Evolutionary conservation across 176 grass and related monocot species (phyloP).

Genomic region (Oryza meyeriana): DNA sequence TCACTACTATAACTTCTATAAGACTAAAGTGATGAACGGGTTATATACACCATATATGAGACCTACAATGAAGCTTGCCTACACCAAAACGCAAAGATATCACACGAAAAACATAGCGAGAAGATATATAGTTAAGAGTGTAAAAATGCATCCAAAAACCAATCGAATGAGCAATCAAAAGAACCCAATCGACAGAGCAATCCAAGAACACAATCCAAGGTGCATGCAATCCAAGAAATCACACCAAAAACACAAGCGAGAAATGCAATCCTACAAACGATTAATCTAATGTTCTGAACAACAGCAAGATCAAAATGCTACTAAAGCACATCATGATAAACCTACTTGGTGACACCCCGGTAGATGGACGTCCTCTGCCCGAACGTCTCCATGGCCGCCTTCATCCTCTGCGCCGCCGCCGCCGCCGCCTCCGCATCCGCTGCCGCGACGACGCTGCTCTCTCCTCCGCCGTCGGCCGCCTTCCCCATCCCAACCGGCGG

Average conservation of each 20-base stretch:
- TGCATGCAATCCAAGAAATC: not conserved
- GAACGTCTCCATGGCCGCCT: conserved; percentile 57
- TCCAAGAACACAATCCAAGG: not conserved
- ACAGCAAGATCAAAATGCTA: too few relatives aligned
- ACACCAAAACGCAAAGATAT: not conserved
- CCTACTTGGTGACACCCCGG: conserved; percentile 68
- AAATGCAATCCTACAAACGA: not conserved
- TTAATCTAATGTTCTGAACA: not conserved
- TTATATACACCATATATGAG: too few relatives aligned
- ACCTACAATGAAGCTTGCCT: not conserved
- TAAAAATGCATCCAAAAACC: not conserved
- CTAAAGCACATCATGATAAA: not conserved
- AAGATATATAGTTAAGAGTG: not conserved
- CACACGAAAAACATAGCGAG: not conserved
- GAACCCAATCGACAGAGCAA: not conserved
- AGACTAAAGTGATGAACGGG: too few relatives aligned
- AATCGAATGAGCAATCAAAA: not conserved
- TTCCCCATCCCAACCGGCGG: conserved; percentile 32
- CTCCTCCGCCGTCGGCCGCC: not conserved
- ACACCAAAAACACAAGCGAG: not conserved
- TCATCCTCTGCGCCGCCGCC: conserved; percentile 39
- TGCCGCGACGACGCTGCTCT: not conserved
- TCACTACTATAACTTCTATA: too few relatives aligned
- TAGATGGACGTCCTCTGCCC: conserved; percentile 81
- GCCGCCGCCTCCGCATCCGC: too few relatives aligned